Conservation (phyloP, 768 basidiomycete species). For the Macrolepiota dolichaula region DNA sequence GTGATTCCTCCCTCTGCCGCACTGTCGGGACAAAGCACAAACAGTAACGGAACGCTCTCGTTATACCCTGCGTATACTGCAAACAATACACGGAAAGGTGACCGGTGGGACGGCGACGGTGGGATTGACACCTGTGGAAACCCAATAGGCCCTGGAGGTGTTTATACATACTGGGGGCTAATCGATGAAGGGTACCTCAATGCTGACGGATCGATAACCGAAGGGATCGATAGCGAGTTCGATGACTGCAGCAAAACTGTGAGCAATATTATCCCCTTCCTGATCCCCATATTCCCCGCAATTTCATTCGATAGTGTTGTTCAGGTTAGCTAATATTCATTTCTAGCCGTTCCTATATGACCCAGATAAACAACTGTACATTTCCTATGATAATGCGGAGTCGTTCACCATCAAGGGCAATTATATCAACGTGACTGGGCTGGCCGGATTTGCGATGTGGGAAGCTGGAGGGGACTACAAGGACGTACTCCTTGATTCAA, state of each 20-base stretch:
- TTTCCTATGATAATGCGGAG: constrained; percentile 62
- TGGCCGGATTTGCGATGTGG: constrained; percentile 74
- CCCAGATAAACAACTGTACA: constrained; percentile 44
- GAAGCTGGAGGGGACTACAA: constrained; percentile 64
- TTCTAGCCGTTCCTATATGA: constrained; percentile 69
- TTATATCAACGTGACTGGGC: constrained; percentile 48
- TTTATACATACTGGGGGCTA: constrained; percentile 64
- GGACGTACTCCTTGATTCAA: constrained; percentile 61
- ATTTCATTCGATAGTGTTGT: constrained; percentile 3
- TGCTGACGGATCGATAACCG: constrained; percentile 32
- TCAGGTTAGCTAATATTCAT: constrained; percentile 4
- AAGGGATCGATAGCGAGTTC: constrained; percentile 48
- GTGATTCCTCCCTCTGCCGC: constrained; percentile 34
- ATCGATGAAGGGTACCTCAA: constrained; percentile 53
- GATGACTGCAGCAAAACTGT: constrained; percentile 78
- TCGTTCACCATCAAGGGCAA: constrained; percentile 62
- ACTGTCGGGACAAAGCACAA: constrained; percentile 23
- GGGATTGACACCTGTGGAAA: constrained; percentile 60
- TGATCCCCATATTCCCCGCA: not conserved
- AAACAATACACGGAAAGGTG: constrained; percentile 42
- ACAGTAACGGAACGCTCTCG: constrained; percentile 27
- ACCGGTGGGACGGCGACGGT: constrained; percentile 50
- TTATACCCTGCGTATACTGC: constrained; percentile 52
- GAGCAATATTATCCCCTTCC: constrained; percentile 5
- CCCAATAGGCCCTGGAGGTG: constrained; percentile 45